Percentiles rank a stretch among this genome's conserved stretches.
These are phyloP conservation scores for Pseudohalonectria lignicola DNA, from an alignment of 2,329 filamentous ascomycete species.

Conservation along the genomic window DNA sequence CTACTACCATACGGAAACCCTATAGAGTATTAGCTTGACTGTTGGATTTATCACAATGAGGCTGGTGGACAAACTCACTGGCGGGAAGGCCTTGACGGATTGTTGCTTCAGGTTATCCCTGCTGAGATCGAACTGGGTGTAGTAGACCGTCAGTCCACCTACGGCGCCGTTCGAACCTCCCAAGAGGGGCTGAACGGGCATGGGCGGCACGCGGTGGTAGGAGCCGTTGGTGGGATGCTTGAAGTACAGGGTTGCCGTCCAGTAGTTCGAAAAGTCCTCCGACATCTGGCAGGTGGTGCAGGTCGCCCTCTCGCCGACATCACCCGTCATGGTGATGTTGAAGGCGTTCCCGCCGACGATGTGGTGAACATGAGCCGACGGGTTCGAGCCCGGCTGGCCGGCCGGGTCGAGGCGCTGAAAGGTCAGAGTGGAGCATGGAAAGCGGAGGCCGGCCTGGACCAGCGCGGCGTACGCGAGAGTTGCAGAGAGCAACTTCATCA, in stretches of 20 bases:
- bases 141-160: constrained; percentile 14
- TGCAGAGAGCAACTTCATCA: constrained; percentile 9
- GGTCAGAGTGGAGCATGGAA: constrained; percentile 16
- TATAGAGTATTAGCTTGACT: not conserved
- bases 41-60: not conserved
- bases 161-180: constrained; percentile 13
- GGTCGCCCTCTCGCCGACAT: constrained; percentile 10
- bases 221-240: constrained; percentile 15
- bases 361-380: constrained; percentile 12
- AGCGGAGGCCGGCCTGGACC: constrained; percentile 14
- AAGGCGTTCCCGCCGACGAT: constrained; percentile 15
- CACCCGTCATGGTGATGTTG: constrained; percentile 14
- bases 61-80: too few species aligned
- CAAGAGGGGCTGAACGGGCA: constrained; percentile 12
- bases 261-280: constrained; percentile 18
- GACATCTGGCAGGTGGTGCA: constrained; percentile 18
- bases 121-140: constrained; percentile 13
- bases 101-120: constrained; percentile 13
- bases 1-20: constrained; percentile 12
- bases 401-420: constrained; percentile 14
- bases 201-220: constrained; percentile 13
- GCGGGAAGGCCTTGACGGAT: constrained; percentile 13
- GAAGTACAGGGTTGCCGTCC: constrained; percentile 15
- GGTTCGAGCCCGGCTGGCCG: constrained; percentile 10
- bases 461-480: constrained; percentile 6